Conservation (phyloP, 352 stramenopile genomes). For the Pythium biforme region DNA sequence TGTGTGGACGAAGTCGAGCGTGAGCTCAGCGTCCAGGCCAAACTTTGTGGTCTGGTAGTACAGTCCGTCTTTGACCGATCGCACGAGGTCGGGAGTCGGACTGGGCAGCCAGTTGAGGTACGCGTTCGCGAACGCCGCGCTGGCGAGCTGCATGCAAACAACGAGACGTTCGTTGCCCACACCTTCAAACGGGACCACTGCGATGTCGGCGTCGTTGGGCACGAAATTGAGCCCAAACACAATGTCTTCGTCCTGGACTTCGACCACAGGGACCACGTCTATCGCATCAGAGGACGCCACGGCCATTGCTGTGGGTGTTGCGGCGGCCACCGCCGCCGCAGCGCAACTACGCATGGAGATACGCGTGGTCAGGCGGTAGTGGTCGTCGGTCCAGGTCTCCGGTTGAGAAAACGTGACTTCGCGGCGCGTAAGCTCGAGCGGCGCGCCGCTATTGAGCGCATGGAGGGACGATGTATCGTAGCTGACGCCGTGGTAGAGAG, state of each 20-base stretch:
- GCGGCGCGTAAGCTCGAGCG: slow-evolving; percentile 12
- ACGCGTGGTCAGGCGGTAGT: slow-evolving; percentile 7
- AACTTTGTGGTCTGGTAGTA: not conserved
- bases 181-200: not conserved
- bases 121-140: slow-evolving; percentile 3
- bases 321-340: not conserved
- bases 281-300: not conserved
- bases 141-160: not conserved
- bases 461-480: slow-evolving; percentile 8
- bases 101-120: slow-evolving; percentile 8
- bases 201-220: slow-evolving; percentile 2
- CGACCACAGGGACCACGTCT: not conserved
- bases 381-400: slow-evolving; percentile 1
- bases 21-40: not conserved
- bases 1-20: slow-evolving; percentile 1
- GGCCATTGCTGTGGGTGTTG: not conserved
- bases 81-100: not conserved
- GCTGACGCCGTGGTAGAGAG: slow-evolving; percentile 14
- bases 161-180: not conserved
- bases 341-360: slow-evolving; percentile 1
- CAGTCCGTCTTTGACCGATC: not conserved
- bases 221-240: slow-evolving; percentile 12
- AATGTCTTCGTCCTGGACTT: slow-evolving; percentile 9
- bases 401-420: slow-evolving; percentile 17
- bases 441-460: too few species aligned